Conservation (phyloP, 352 stramenopile genomes). For the Globisporangium parvum region DNA sequence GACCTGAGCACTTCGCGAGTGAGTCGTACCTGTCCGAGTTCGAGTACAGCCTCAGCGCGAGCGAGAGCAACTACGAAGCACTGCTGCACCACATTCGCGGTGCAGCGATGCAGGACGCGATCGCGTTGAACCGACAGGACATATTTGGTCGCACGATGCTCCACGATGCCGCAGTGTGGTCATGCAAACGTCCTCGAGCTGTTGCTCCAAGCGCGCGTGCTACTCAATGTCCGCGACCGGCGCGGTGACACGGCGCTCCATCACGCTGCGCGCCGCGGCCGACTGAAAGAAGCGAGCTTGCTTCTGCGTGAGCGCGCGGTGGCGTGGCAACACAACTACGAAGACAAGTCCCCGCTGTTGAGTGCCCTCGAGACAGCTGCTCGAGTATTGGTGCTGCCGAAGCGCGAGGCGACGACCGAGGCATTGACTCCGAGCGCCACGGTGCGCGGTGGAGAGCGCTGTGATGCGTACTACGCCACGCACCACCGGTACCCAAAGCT, state of each 20-base stretch:
- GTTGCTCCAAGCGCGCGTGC: slow-evolving; percentile 35
- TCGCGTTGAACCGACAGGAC: slow-evolving; percentile 47
- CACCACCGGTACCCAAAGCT: slow-evolving; percentile 39
- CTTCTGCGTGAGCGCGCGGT: slow-evolving; percentile 37
- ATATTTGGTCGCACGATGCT: slow-evolving; percentile 50
- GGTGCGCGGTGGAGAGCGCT: slow-evolving; percentile 6
- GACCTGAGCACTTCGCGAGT: slow-evolving; percentile 13
- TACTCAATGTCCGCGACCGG: slow-evolving; percentile 32
- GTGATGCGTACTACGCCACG: slow-evolving; percentile 32
- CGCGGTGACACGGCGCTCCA: slow-evolving; percentile 53
- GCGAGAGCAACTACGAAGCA: slow-evolving; percentile 53
- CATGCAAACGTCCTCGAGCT: slow-evolving; percentile 45
- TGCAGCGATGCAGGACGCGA: slow-evolving; percentile 27
- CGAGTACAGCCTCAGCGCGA: slow-evolving; percentile 44
- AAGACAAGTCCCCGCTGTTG: slow-evolving; percentile 50
- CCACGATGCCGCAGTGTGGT: slow-evolving; percentile 51
- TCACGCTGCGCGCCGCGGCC: slow-evolving; percentile 35
- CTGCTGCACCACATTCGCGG: slow-evolving; percentile 45
- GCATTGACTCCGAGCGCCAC: neutral
- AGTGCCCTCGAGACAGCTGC: slow-evolving; percentile 42
- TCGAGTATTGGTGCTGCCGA: slow-evolving; percentile 1
- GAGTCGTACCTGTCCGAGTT: slow-evolving; percentile 47
- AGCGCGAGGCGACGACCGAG: too few relatives aligned
- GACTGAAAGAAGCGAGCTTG: slow-evolving; percentile 46
- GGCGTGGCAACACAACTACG: slow-evolving; percentile 33